Conservation (phyloP, 768 basidiomycete species). For the Pisolithus albus region DNA sequence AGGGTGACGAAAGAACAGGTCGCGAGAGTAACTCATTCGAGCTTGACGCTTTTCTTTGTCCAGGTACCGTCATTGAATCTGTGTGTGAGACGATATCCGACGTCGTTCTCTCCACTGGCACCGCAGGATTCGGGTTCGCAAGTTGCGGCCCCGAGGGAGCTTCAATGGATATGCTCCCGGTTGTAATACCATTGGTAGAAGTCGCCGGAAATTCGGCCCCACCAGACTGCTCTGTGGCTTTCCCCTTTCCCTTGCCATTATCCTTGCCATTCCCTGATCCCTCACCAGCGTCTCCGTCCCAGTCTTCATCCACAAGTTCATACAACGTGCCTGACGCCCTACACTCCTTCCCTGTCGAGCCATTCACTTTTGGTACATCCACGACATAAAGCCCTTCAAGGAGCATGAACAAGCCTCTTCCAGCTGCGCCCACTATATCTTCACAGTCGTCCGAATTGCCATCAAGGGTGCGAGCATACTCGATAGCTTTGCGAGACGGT, state of each 20-base stretch:
- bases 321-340: constrained; percentile 69
- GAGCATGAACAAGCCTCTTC: constrained; percentile 66
- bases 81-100: constrained; percentile 8
- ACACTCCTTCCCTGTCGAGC: constrained; percentile 45
- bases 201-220: constrained; percentile 2
- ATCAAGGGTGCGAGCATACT: constrained; percentile 19
- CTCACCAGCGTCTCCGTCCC: constrained; percentile 38
- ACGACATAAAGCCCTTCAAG: constrained; percentile 60
- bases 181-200: constrained; percentile 5
- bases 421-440: constrained; percentile 43
- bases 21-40: constrained; percentile 31
- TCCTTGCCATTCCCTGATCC: constrained; percentile 9
- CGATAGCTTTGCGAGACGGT: constrained; percentile 31
- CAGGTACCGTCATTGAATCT: constrained; percentile 11
- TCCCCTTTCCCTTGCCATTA: constrained; percentile 24
- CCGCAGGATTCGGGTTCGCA: constrained; percentile 24
- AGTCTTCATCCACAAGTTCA: constrained; percentile 72
- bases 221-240: constrained; percentile 19
- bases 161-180: not conserved
- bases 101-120: constrained; percentile 15
- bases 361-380: constrained; percentile 41
- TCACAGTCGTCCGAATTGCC: not conserved
- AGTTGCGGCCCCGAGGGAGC: constrained; percentile 24
- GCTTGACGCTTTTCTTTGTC: constrained; percentile 13
- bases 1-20: constrained; percentile 27